Base-by-base conservation (phyloP, 2,329 filamentous ascomycete genomes). In the Coleophoma eucalyptorum region DNA sequence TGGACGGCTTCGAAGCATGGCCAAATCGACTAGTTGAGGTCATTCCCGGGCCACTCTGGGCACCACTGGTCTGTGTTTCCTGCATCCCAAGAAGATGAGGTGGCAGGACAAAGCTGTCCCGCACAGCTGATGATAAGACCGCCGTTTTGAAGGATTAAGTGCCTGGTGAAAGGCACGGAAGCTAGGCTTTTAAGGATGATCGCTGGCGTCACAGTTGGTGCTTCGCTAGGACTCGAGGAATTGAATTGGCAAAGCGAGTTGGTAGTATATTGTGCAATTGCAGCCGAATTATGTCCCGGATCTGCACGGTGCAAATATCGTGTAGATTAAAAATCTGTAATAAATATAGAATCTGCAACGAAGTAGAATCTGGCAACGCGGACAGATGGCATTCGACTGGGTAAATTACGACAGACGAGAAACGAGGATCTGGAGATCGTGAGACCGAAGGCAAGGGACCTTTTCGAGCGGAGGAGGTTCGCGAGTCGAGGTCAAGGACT, bases 21-120 rank as follows among this genome's bases (percentile, higher is more conserved):
- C 85, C 84, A 63, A 87, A 87, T 73, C 82, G 89, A 69, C 67
- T 78, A 63, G 65, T 76, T 62, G 71, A 74, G 66, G 71, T 77
- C 65, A 68, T 72, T 66, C 75, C 80, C 60, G 76, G 78, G 66
- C 75, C 81, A 50, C 79, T 76, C 59, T 80, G 80, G 63, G 74
- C 78, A 58, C 81, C 77, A 60, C 80, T 76, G 60, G 79, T 77
- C 64, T 89, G 85, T 72, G 90, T 84, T 73, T 89, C 88, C 82
- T 96, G 92, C 92, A 97, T 97, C 73, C 83, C 84, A 76, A 93
- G 84, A 68, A 90, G 79, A 78, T 91, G 87, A 79, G 87, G 86
- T 75, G 87, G 76, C 71, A 80, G 89, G 86, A 90, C 85, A 77
- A 89, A 82, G 71, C 79, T 87, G 88, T 93, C 89, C 89, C 87